Evolutionary conservation across 257 asterid genomes (phyloP), one percentile per base, ranked within the genome.

Genomic region (Jacaranda copaia): DNA sequence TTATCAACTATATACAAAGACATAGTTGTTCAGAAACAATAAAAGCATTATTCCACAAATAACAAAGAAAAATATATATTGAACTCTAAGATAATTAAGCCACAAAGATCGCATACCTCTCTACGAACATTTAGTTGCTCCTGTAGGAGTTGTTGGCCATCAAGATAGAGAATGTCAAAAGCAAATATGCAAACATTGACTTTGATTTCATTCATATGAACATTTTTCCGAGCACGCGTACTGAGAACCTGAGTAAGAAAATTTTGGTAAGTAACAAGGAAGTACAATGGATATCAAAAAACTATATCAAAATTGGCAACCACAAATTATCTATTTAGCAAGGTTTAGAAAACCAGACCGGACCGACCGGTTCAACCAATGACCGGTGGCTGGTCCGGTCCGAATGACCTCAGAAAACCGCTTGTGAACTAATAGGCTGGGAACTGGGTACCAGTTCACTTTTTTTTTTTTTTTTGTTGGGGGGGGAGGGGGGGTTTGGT

Each of bases 161-260:
- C 85, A 11, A 96, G 84, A 83, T 90, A 90, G 83, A 96, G 89
- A 65, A 93, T 87, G 78, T 96, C 99, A 75, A 96, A 96, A 49
- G 99, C 96, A 85, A n/a, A 96, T 81, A 93, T 90, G 89, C 96
- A 93, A 68, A 96, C 99, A 3, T 84, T 78, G 81, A 96, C 96
- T 87, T 91, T 92, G 78, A 93, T 93, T 36, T 91, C 98, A 72
- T 81, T 82, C 82, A 86, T 69, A 68, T 76, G 85, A 73, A 93
- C 99, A 88, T 96, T 93, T 80, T 96, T 96, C 72, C 96, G 90
- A 80, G 97, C 94, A 75, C 98, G 97, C 0, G 95, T 91, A 77
- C 94, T 91, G 70, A 96, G 97, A 73, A 85, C 78, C 98, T 96
- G 96, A 74, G 61, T 64, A 61, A 79, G 71, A 70, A 49, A 84